Evolutionary conservation across 306 rosid genomes (phyloP).

Genomic region (Rosa chinensis): DNA sequence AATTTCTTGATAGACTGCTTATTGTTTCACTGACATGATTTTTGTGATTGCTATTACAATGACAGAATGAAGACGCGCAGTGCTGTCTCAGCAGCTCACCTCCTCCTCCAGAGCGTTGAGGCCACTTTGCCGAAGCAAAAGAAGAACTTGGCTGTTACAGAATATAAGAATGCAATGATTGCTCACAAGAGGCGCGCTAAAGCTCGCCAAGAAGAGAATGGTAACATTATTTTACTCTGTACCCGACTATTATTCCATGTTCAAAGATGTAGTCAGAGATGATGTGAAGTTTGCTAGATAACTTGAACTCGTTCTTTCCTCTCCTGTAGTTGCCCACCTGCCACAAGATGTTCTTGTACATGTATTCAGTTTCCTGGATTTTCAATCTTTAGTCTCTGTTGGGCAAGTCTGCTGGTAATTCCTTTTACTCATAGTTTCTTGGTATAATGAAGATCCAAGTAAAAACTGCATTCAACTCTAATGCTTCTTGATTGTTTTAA

Average conservation of each 20-base stretch:
- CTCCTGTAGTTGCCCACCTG: slow-evolving; percentile 28
- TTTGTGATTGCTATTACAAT: slow-evolving; percentile 21
- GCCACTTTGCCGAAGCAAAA: slow-evolving; percentile 75
- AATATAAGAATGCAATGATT: slow-evolving; percentile 77
- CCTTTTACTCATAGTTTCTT: slow-evolving; percentile 13
- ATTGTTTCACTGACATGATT: not conserved
- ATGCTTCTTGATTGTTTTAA: slow-evolving; percentile 26
- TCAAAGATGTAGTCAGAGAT: not conserved
- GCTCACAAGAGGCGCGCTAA: slow-evolving; percentile 69
- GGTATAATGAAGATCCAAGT: not conserved
- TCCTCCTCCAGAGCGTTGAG: slow-evolving; percentile 67
- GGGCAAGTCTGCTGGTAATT: slow-evolving; percentile 68
- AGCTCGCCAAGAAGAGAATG: slow-evolving; percentile 52
- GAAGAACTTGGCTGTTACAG: slow-evolving; percentile 59
- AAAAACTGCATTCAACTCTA: slow-evolving; percentile 18
- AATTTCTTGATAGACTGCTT: not conserved
- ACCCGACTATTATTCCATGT: not conserved
- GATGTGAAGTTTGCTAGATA: not conserved
- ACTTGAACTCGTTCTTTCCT: not conserved
- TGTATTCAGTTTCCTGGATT: slow-evolving; percentile 67
- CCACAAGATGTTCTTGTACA: slow-evolving; percentile 71
- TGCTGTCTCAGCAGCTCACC: slow-evolving; percentile 69
- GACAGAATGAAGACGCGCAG: slow-evolving; percentile 58
- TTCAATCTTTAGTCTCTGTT: slow-evolving; percentile 59
- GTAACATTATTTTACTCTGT: slow-evolving; percentile 29